Conservation (phyloP, 257 asterid species). For the Solanum dulcamara region DNA sequence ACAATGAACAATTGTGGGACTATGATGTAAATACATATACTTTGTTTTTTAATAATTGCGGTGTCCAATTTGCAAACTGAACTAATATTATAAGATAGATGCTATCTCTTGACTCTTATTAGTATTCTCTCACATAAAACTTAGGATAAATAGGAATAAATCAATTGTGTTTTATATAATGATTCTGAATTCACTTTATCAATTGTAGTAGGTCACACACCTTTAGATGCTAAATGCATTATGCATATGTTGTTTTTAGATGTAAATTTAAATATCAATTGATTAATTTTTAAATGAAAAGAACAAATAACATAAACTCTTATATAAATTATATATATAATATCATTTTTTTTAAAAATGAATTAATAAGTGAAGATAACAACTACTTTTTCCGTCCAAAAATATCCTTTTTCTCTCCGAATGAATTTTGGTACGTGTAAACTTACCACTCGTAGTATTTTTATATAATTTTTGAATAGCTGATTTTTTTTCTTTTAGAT, state of each 20-base stretch:
- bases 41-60: neutral
- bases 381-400: no score
- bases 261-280: neutral
- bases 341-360: no score
- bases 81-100: no score
- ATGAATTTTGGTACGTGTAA: no score
- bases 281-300: neutral
- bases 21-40: neutral
- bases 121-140: neutral
- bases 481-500: no score
- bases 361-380: no score
- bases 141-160: rapidly evolving
- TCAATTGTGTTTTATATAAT: neutral
- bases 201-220: neutral
- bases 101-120: neutral
- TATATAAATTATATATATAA: no score
- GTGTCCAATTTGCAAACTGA: neutral
- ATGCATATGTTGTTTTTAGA: neutral
- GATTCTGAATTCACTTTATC: neutral
- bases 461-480: no score
- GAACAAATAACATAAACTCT: no score
- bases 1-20: neutral
- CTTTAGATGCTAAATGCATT: neutral
- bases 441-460: no score
- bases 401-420: no score